Percentiles rank a stretch among this genome's conserved stretches.
Conservation (phyloP, 2,329 filamentous ascomycete genomes). For the Aspergillus novoparasiticus region DNA sequence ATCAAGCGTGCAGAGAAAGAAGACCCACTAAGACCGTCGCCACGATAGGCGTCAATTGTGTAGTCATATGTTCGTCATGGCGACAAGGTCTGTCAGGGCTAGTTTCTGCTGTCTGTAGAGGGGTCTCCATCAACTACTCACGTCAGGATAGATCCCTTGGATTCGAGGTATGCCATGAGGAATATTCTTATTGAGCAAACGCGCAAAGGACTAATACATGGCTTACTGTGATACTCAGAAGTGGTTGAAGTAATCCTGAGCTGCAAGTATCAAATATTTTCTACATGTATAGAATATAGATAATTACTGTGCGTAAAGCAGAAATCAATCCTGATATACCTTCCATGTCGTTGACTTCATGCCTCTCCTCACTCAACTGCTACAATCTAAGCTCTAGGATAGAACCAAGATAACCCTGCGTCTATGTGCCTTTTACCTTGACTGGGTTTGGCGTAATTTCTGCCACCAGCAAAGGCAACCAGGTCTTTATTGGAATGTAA, state of each 20-base stretch:
- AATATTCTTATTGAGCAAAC: no score
- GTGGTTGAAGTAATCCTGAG: no score
- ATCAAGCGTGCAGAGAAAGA: background rate
- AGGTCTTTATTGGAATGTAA: background rate
- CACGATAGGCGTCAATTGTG: background rate
- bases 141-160: no score
- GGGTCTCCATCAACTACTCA: no score
- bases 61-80: background rate
- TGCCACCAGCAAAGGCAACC: background rate
- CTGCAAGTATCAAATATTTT: no score
- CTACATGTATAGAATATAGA: no score
- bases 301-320: no score
- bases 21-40: background rate
- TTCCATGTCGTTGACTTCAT: background rate
- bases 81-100: no score
- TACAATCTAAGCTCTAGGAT: background rate
- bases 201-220: no score
- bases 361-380: background rate
- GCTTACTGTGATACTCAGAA: no score
- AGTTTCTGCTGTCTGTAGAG: no score
- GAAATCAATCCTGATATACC: background rate
- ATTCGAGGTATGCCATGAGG: no score
- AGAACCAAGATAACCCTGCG: background rate
- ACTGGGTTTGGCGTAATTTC: background rate
- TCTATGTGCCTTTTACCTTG: background rate